Evolutionary conservation across 1,284 basidiomycete species (phyloP).

Genomic region (Ceratobasidium sp.): DNA sequence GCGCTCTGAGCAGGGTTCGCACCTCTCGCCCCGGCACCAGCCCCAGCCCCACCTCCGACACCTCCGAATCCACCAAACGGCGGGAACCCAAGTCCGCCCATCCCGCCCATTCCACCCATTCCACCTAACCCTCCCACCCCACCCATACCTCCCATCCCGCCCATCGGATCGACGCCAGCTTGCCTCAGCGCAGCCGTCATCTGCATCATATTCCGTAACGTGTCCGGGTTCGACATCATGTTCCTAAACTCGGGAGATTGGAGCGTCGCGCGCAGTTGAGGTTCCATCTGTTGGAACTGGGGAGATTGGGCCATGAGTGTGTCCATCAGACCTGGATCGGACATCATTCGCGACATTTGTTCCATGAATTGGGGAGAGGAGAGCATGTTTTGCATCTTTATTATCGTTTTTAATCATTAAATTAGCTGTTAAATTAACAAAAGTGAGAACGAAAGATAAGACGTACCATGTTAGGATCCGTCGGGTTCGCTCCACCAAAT

Average conservation of each 20-base stretch:
- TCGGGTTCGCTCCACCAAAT: conserved; percentile 85
- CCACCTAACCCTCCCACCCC: conserved; percentile 53
- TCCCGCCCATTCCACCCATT: conserved; percentile 54
- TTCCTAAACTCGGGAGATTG: conserved; percentile 84
- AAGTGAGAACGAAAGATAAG: neutral
- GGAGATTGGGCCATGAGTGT: conserved; percentile 86
- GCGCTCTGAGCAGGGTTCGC: conserved; percentile 56
- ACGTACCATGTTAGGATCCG: conserved; percentile 90
- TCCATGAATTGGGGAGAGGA: conserved; percentile 83
- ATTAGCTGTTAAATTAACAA: neutral
- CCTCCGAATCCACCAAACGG: conserved; percentile 48
- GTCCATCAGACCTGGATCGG: conserved; percentile 84
- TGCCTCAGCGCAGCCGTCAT: conserved; percentile 66
- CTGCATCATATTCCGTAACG: conserved; percentile 83
- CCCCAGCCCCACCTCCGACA: conserved; percentile 45
- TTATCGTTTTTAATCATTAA: too few species aligned
- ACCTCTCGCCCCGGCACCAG: neutral
- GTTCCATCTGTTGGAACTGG: conserved; percentile 81
- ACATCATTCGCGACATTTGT: conserved; percentile 81
- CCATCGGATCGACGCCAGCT: conserved; percentile 47
- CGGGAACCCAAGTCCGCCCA: conserved; percentile 40
- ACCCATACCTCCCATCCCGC: too few species aligned
- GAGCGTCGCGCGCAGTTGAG: conserved; percentile 83
- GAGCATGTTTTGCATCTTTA: conserved; percentile 87
- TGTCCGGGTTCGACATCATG: conserved; percentile 87